phyloP scores from a whole-genome alignment of 208 protist genomes.

The Trypanosoma congolense region DNA sequence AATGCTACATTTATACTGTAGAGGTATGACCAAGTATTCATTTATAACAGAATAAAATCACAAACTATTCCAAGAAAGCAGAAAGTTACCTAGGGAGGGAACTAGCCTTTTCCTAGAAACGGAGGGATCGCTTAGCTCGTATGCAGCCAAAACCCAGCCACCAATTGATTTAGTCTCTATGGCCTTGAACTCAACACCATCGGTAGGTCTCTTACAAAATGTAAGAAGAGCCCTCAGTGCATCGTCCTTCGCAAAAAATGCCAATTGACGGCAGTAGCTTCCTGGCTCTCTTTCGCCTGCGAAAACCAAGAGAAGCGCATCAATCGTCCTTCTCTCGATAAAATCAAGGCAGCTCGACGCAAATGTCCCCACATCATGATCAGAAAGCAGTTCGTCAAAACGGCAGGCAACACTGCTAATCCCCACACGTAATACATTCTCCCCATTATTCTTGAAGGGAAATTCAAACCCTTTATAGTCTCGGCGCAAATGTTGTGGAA shows the following conservation, averaged over 20 bases:
- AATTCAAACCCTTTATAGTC: constrained; percentile 83
- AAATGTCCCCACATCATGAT: constrained; percentile 27
- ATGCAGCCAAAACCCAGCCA: constrained; percentile 28
- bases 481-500: constrained; percentile 63
- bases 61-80: constrained; percentile 28
- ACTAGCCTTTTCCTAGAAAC: constrained; percentile 72
- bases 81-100: constrained; percentile 51
- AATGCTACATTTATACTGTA: too few species aligned
- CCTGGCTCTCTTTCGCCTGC: constrained; percentile 45
- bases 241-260: constrained; percentile 34
- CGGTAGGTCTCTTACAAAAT: constrained; percentile 29
- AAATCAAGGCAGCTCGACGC: constrained; percentile 34
- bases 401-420: constrained; percentile 77
- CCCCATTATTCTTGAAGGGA: constrained; percentile 7
- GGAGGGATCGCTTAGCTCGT: constrained; percentile 65
- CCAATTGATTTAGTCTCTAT: constrained; percentile 21
- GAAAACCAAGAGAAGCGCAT: constrained; percentile 59
- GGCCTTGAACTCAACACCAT: constrained; percentile 29
- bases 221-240: constrained; percentile 32
- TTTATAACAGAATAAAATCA: too few species aligned
- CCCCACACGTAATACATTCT: constrained; percentile 29
- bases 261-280: constrained; percentile 53
- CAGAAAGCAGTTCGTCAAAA: constrained; percentile 38
- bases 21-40: too few species aligned
- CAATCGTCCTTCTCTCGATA: constrained; percentile 33